Base-by-base conservation (phyloP, 108 stramenopile species). In the Aurantiochytrium sp. region DNA sequence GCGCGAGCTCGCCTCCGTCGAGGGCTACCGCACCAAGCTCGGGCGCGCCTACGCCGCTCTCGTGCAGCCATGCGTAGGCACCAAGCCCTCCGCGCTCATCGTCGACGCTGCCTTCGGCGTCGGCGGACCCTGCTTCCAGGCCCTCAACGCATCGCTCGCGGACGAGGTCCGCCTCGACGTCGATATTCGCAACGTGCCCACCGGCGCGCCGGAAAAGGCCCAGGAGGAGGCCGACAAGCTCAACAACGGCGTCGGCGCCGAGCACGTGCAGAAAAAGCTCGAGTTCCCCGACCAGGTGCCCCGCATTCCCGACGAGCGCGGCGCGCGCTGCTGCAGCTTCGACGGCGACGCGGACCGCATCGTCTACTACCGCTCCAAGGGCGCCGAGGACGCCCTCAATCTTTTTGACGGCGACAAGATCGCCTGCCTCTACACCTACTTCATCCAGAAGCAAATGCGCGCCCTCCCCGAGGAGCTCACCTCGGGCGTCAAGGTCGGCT, bases 341-440 rank as follows among this genome's bases (percentile, higher is more conserved):
- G 99, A 99, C 90, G 99, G 99, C 69, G 99, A 99, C 92, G 97
- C 97, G 17, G 99, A 99, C 92, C 95, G 99, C 4, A 93, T 98
- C 55, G 97, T 99, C 48, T 99, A 97, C 93, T 96, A 97, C 92
- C 93, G 54, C 73, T 89, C 90, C 88, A 90, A 90, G 86, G 59
- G 32, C 31, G 39, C 36, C 48, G 88, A 87, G 4, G 88, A 41
- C 52, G 21, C 89, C 39, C 93, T 95, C 86, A 85, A 91, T 39
- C 88, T 99, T 36, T 89, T 97, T 81, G 99, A 99, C 93, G 99
- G 99, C 5, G 99, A 99, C 87, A 97, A 96, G 89, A 97, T 98
- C 89, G 96, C 98, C 30, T 93, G 92, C 12, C 91, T 98, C 81
- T 89, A 96, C 55, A 95, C 96, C 24, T 89, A 89, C 68, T 97